Conservation (phyloP, 2,329 filamentous ascomycete genomes). For the Aspergillus tanneri region DNA sequence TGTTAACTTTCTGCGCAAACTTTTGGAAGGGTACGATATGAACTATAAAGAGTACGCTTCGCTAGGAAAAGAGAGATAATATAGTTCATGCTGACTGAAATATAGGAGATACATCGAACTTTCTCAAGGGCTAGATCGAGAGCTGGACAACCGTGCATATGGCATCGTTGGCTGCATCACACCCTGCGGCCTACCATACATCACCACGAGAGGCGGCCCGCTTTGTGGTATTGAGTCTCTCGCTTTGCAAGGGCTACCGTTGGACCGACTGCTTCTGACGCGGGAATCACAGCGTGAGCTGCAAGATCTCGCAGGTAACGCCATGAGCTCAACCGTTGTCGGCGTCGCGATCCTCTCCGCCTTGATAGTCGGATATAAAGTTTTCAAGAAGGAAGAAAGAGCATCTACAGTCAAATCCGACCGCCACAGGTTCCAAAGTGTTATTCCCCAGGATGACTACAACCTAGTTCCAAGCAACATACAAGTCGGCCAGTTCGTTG, state of each 20-base stretch:
- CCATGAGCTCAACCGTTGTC: constrained; percentile 74
- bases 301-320: constrained; percentile 73
- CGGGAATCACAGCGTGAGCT: constrained; percentile 62
- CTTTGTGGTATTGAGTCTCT: constrained; percentile 64
- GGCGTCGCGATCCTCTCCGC: constrained; percentile 61
- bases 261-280: constrained; percentile 62
- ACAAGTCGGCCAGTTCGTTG: constrained; percentile 4
- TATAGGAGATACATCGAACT: constrained; percentile 56
- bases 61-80: no score
- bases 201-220: constrained; percentile 60
- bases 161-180: constrained; percentile 69
- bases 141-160: constrained; percentile 46
- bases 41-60: constrained; percentile 56
- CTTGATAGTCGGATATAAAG: constrained; percentile 47
- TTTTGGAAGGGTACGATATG: constrained; percentile 55
- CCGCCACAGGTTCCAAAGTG: constrained; percentile 6
- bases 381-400: constrained; percentile 26
- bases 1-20: constrained; percentile 56
- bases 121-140: constrained; percentile 70
- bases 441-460: constrained; percentile 13
- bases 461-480: constrained; percentile 17
- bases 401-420: background rate
- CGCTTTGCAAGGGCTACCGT: constrained; percentile 66
- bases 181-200: constrained; percentile 61
- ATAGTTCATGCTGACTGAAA: constrained; percentile 2